Evolutionary conservation across 179 eudicot genomes (phyloP), one percentile per base, ranked within the genome.

Genomic region (Drosera spatulata): DNA sequence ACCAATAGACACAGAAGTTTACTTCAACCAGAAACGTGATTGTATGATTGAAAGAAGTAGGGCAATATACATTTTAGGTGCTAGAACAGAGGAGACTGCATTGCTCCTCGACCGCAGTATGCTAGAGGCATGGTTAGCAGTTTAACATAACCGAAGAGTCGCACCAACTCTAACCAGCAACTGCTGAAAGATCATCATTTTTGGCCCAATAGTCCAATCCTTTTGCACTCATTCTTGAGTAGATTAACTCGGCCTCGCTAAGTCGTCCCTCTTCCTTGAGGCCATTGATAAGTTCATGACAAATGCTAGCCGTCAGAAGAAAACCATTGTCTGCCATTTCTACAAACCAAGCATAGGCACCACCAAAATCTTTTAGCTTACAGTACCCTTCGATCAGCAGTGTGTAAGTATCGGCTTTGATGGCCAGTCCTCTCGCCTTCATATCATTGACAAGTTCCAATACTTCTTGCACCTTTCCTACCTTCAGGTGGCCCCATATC

Each of bases 201-300:
- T 47, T 42, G 65, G 59, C 47, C 65, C 63, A 61, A 42, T 70
- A 75, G 33, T 71, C 81, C 61, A 82, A 52, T 48, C 84, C 82
- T 76, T 82, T 86, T 15, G 61, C 67, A 71, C 81, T 73, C 97
- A 80, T 82, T 66, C 84, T 82, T 47, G 81, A 80, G 76, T 66
- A 74, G 50, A 89, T 62, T 33, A 66, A 60, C 60, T 74, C 60
- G 39, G 66, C 73, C 75, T 89, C 91, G 44, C 75, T 40, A 39
- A 82, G 39, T 67, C 62, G 82, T 59, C 96, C 91, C 67, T 79
- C 80, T 58, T 69, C 53, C 52, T 70, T 75, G 48, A 88, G 81
- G 65, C 95, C 88, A 57, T 77, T 63, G n/a, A 78, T 57, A 66
- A 88, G 96, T 76, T 76, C 82, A 48, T 78, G 73, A 72, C 85